Evolutionary conservation across 495 filamentous ascomycete species (phyloP), one percentile per base, ranked within the genome.

Genomic region (Podospora didyma): DNA sequence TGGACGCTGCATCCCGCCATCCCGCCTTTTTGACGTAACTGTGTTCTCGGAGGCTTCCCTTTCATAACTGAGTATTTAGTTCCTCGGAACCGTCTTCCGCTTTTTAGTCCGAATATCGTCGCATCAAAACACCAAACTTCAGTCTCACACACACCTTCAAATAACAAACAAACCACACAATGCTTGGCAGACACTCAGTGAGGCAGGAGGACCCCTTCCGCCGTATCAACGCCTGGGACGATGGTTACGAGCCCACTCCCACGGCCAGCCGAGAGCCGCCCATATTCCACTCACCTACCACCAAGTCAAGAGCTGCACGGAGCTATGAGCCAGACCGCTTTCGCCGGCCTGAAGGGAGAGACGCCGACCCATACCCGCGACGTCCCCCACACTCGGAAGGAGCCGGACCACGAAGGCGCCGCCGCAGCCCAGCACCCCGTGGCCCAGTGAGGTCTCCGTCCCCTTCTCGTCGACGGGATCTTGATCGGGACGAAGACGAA

Each of bases 191-290:
- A 57, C 41, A 22, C 37, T 17, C 46, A 41, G 17, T 19, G 16
- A 34, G 39, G n/a, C 39, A 59, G 35, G 56, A 58, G 45, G 57
- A 63, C 53, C 64, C 64, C 17, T 53, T 55, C 58, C 45, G 34
- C 14, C 56, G 59, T 48, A 62, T 66, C 53, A 49, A 63, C 61
- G 51, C 16, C 50, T 66, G 64, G 64, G 61, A 66, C 58, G 64
- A 66, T 50, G 64, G 64, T 1, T 59, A 53, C 51, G 41, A 45
- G 14, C 24, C 46, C 6, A 24, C 50, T 17, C 46, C 56, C 16
- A 53, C 60, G n/a, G 6, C 26, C 2, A 37, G 20, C 24, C 21
- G 48, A 11, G 45, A 50, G 22, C 10, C 42, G 3, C 19, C 47
- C 12, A 44, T 53, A 3, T 46, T 48, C 23, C 60, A 44, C 45